These are phyloP conservation scores for Venturia asperata DNA, from an alignment of 2,329 filamentous ascomycete genomes.

Conservation along the genomic window DNA sequence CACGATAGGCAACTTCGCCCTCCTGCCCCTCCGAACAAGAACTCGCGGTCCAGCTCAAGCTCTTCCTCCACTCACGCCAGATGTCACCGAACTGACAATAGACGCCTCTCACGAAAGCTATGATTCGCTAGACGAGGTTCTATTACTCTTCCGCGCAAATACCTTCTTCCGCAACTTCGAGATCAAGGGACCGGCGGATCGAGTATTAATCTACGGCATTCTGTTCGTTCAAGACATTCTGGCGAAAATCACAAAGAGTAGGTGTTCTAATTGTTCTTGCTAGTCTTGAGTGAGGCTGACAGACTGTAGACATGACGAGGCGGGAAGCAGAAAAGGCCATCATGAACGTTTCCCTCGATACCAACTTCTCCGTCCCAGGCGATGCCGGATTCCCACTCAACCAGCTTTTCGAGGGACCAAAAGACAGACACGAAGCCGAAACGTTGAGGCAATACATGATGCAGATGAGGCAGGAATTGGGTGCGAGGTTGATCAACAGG, in stretches of 20 bases:
- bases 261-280: constrained; percentile 33
- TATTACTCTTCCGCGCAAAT: constrained; percentile 91
- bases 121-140: constrained; percentile 90
- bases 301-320: constrained; percentile 18
- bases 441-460: constrained; percentile 79
- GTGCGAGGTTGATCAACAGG: constrained; percentile 70
- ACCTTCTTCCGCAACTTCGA: constrained; percentile 99
- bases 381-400: constrained; percentile 91
- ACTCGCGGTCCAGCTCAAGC: constrained; percentile 92
- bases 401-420: constrained; percentile 88
- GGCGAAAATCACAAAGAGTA: constrained; percentile 72
- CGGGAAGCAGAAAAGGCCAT: constrained; percentile 54
- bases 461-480: constrained; percentile 90
- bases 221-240: constrained; percentile 89
- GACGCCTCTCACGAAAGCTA: constrained; percentile 89
- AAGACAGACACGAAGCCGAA: constrained; percentile 83
- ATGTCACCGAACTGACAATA: constrained; percentile 49
- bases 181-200: constrained; percentile 91
- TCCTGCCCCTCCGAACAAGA: constrained; percentile 89
- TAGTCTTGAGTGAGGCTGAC: background rate
- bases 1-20: constrained; percentile 80
- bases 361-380: constrained; percentile 87
- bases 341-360: constrained; percentile 83
- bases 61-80: constrained; percentile 52
- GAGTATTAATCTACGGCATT: constrained; percentile 93